These are phyloP conservation scores for Nicotiana benthamiana DNA, from an alignment of 257 asterid genomes.

Conservation along the genomic window DNA sequence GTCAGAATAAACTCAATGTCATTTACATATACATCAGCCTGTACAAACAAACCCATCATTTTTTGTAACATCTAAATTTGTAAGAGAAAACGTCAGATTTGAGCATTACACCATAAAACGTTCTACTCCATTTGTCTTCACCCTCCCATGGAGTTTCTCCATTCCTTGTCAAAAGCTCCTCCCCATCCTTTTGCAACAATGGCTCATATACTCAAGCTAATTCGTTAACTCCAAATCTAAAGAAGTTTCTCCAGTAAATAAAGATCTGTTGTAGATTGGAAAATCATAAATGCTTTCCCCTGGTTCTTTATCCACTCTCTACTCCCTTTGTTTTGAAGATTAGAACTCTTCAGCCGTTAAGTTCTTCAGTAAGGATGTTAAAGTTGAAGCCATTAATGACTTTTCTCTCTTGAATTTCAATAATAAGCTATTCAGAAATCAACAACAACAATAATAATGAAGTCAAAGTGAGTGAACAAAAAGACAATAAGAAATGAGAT, in stretches of 20 bases:
- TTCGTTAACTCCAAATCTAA: neutral
- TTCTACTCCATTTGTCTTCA: neutral
- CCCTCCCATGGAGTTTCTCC: neutral
- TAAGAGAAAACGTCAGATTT: neutral
- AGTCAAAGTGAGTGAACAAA: neutral
- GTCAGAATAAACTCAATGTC: neutral
- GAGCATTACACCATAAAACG: neutral
- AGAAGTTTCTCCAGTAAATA: neutral
- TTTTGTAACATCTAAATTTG: neutral
- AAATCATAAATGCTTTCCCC: neutral
- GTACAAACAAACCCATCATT: neutral
- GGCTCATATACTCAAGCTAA: neutral
- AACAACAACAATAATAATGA: neutral
- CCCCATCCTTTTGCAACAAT: neutral
- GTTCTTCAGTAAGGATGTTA: neutral
- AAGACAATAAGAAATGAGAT: neutral
- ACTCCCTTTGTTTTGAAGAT: neutral
- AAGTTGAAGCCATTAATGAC: neutral
- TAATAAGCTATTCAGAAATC: constrained; percentile 2
- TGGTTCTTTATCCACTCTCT: neutral
- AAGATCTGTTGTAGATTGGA: neutral
- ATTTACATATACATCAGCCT: neutral
- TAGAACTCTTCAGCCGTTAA: neutral
- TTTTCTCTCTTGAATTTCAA: neutral
- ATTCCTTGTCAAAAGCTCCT: neutral